Evolutionary conservation across 331 rosid genomes (phyloP).

Genomic region (Malus hybrid): DNA sequence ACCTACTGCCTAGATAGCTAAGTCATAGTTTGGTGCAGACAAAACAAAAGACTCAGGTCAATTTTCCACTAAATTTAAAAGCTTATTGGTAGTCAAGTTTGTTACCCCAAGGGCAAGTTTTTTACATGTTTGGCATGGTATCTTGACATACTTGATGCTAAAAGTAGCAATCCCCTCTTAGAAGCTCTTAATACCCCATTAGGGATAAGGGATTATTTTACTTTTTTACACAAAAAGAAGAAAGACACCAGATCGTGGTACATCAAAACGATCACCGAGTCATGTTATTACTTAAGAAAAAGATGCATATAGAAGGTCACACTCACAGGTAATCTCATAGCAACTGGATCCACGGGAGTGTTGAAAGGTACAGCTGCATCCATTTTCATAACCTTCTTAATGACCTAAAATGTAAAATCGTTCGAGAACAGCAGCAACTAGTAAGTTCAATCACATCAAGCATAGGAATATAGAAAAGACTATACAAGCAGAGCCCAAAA

Average conservation of each 20-base stretch:
- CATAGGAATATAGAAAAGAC: background rate
- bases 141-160: background rate
- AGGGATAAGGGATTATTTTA: background rate
- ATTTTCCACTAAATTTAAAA: background rate
- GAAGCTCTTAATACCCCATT: background rate
- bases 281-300: background rate
- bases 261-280: background rate
- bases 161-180: background rate
- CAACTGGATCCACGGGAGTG: constrained; percentile 74
- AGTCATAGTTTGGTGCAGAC: too few species aligned
- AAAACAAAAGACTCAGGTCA: background rate
- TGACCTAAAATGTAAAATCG: constrained; percentile 28
- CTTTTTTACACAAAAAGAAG: background rate
- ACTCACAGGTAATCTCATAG: constrained; percentile 73
- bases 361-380: constrained; percentile 80
- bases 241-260: background rate
- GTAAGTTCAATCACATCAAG: constrained; percentile 1
- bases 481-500: background rate
- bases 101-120: background rate
- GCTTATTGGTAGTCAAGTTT: background rate
- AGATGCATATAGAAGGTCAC: background rate
- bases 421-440: background rate
- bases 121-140: background rate
- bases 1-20: too few species aligned
- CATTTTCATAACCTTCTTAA: constrained; percentile 81